Evolutionary conservation across 1,284 basidiomycete genomes (phyloP).

Genomic region (Ustilago tritici): DNA sequence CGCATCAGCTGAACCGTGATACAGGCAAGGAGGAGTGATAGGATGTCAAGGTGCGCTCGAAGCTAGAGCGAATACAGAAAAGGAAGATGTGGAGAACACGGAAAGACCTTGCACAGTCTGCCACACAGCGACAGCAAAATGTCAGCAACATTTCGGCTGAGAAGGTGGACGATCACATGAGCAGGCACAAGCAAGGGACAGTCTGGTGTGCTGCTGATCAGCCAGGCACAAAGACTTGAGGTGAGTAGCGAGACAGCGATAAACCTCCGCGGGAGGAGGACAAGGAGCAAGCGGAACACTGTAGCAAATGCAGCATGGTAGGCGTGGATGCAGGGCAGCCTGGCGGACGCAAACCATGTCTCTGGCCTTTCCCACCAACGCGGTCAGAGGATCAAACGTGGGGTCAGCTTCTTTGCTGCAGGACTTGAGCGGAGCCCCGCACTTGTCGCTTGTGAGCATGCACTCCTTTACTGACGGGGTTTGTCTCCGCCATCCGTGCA

Average conservation of each 20-base stretch:
- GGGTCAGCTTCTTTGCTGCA: neutral
- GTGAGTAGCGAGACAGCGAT: neutral
- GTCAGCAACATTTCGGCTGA: neutral
- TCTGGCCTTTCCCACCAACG: neutral
- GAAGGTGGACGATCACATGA: neutral
- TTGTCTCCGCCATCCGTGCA: neutral
- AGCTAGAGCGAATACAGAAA: neutral
- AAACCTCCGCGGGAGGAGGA: neutral
- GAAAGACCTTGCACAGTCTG: neutral
- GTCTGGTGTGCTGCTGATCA: neutral
- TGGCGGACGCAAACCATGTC: neutral
- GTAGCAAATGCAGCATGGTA: neutral
- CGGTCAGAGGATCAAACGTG: neutral
- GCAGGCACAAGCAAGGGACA: neutral
- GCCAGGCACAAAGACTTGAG: neutral
- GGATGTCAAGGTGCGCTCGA: neutral
- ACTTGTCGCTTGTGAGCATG: neutral
- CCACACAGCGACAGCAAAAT: neutral
- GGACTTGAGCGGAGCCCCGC: conserved; percentile 16
- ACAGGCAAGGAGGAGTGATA: neutral
- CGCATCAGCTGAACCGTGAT: neutral
- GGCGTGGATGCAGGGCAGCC: no score
- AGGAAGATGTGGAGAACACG: neutral
- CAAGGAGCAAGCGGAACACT: neutral
- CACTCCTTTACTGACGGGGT: neutral